Base-by-base conservation (phyloP, 768 basidiomycete species). In the Boletus reticuloceps region DNA sequence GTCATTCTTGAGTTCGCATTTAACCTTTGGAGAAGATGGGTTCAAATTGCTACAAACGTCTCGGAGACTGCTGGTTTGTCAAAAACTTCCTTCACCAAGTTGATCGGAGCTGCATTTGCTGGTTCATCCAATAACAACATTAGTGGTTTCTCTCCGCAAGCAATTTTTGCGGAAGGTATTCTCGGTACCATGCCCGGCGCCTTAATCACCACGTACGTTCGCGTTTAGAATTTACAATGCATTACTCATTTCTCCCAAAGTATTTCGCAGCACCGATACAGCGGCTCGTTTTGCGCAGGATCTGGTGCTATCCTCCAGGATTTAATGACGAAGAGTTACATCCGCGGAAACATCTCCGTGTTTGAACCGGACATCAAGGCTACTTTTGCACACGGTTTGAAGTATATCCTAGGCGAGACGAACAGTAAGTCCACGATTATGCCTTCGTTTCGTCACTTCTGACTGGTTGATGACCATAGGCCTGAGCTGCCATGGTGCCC, bases 381-480 rank as follows among this genome's bases (percentile, higher is more conserved):
- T 7, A 77, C 80, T 1, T 67, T 72, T 20, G 73, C 65, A 16
- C 65, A 72, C 5, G 78, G 79, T 5, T 69, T 88, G 17, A 68
- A 76, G 25, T 89, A 85, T 61, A 75, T 88, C 19, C 69, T 88
- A 0, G 88, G 86, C 19, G 82, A 84, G 64, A 84, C 81, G 2
- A 84, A 84, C 57, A 82, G 82, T 61, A 77, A 75, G 64, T 66
- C 72, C 42, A 38, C 77, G 50, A 75, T 75, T 63, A 17, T 36
- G 12, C 45, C 27, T 34, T 11, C 8, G 13, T 13, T 44, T 36
- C 31, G 20, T 32, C 44, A 22, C 17, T 40, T 46, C 42, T 58
- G 16, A 63, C 50, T 49, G 4, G 38, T 40, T 52, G 19, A 29
- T 41, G 25, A 3, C 43, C 10, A 55, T 47, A 57, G 58, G 72